phyloP scores from a whole-genome alignment of 2,329 filamentous ascomycete genomes.

The Fusarium nanum region DNA sequence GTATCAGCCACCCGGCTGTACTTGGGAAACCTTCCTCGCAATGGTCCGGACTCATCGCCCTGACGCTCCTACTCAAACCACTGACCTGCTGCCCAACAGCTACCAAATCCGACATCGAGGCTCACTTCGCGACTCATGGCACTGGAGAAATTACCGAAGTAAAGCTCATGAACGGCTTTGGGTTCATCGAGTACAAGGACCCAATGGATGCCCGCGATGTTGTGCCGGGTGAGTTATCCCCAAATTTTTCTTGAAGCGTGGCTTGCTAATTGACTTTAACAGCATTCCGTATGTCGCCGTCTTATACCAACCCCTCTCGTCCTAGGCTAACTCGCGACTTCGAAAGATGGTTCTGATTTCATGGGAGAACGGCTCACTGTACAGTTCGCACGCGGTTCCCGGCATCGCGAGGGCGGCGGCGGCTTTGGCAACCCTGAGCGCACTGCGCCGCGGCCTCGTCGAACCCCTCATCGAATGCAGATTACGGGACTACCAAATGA shows the following conservation, averaged over 20 bases:
- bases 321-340: constrained; percentile 42
- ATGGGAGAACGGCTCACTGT: constrained; percentile 98
- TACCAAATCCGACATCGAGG: constrained; percentile 96
- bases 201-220: constrained; percentile 98
- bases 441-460: constrained; percentile 79
- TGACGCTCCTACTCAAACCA: constrained; percentile 48
- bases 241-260: constrained; percentile 28
- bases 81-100: constrained; percentile 71
- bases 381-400: constrained; percentile 93
- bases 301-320: constrained; percentile 22
- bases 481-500: constrained; percentile 96
- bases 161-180: constrained; percentile 99
- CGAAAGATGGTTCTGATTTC: constrained; percentile 91
- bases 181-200: constrained; percentile 99
- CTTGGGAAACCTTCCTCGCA: constrained; percentile 95
- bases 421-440: constrained; percentile 67
- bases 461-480: constrained; percentile 96
- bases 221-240: constrained; percentile 81
- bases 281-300: constrained; percentile 71
- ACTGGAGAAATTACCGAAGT: constrained; percentile 98
- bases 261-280: constrained; percentile 41
- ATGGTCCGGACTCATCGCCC: constrained; percentile 70
- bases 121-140: constrained; percentile 94
- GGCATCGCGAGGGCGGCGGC: constrained; percentile 62
- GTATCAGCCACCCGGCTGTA: constrained; percentile 96